Conservation (phyloP, 148 eudicot genomes). For the Salicornia ramosissima region DNA sequence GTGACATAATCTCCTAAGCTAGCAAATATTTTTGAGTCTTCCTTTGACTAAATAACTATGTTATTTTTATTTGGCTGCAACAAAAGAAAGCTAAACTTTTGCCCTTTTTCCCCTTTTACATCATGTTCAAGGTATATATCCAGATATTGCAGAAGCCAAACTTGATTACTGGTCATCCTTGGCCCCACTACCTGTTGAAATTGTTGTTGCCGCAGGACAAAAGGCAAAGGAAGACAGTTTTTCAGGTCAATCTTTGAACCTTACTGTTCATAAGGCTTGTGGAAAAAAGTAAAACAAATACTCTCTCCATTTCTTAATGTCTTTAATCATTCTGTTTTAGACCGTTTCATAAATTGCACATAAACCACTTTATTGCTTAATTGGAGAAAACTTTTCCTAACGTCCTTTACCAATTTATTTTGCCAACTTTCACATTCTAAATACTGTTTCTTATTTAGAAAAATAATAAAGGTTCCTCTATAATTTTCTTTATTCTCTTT, state of each 20-base stretch:
- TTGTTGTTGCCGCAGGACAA: constrained; percentile 75
- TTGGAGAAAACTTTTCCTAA: no score
- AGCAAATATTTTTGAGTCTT: not conserved
- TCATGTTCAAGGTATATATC: constrained; percentile 53
- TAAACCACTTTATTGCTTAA: no score
- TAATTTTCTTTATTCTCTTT: no score
- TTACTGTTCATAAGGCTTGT: no score
- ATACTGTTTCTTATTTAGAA: no score
- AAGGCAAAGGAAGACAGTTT: constrained; percentile 66
- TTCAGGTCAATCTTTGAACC: constrained; percentile 46
- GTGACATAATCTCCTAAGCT: not conserved
- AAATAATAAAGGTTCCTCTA: no score
- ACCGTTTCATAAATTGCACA: no score
- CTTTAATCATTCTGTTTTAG: no score
- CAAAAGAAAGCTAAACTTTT: constrained; percentile 1
- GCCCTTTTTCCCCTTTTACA: not conserved
- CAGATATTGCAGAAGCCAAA: constrained; percentile 77
- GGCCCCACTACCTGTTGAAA: constrained; percentile 70
- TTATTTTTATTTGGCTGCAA: not conserved
- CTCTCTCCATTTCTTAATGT: no score
- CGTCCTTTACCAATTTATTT: no score
- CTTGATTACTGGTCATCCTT: constrained; percentile 80
- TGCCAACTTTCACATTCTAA: no score
- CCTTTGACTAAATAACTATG: not conserved
- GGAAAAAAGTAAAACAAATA: no score